These are phyloP conservation scores for Ophiostoma ulmi DNA, from an alignment of 2,329 filamentous ascomycete species.

Conservation along the genomic window DNA sequence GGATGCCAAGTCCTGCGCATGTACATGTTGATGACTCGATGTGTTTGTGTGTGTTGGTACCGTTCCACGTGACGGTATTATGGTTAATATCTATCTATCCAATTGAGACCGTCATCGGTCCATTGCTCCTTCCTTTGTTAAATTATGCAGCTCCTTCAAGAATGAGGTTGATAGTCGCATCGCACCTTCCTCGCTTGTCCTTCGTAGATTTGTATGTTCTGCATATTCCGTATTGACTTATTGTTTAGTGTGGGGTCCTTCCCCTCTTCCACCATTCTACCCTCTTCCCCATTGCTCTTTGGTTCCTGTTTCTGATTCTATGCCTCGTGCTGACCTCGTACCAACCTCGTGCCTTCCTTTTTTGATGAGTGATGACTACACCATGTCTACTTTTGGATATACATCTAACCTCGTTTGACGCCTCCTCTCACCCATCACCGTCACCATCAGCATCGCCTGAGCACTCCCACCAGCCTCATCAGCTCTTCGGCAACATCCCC, in stretches of 20 bases:
- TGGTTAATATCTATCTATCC: background rate
- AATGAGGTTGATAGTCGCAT: background rate
- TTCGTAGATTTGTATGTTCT: constrained; percentile 3
- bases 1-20: background rate
- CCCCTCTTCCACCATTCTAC: background rate
- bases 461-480: background rate
- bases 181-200: background rate
- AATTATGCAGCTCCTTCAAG: background rate
- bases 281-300: background rate
- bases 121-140: background rate
- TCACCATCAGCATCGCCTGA: background rate
- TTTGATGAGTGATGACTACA: background rate
- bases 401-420: background rate
- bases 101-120: background rate
- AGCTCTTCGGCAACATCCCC: background rate
- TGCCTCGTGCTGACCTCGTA: background rate
- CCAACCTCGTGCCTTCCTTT: background rate
- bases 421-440: background rate
- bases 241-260: background rate
- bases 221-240: background rate
- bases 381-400: background rate
- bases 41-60: background rate
- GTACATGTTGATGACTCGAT: background rate
- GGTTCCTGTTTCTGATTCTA: background rate
- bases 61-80: background rate